These are phyloP conservation scores for Fonsecaea nubica DNA, from an alignment of 2,329 filamentous ascomycete genomes.

Conservation along the genomic window DNA sequence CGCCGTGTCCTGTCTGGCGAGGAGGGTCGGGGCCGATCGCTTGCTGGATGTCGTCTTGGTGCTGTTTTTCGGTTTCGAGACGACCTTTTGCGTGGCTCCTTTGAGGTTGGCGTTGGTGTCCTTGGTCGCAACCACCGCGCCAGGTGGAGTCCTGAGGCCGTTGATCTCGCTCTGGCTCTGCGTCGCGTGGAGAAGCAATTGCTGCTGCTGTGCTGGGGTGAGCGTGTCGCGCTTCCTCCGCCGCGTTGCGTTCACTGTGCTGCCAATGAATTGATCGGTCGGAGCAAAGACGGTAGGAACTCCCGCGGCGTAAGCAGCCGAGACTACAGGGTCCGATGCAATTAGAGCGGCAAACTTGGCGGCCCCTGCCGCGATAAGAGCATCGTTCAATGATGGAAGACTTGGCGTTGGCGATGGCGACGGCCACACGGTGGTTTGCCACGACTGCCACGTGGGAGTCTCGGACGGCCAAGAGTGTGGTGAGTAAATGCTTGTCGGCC, in stretches of 20 bases:
- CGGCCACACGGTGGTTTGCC: slow-evolving; percentile 6
- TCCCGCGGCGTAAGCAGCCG: slow-evolving; percentile 6
- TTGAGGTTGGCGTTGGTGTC: slow-evolving; percentile 17
- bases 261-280: slow-evolving; percentile 12
- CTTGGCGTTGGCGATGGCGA: slow-evolving; percentile 6
- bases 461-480: neutral
- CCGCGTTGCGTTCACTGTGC: neutral
- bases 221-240: slow-evolving; percentile 11
- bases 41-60: slow-evolving; percentile 14
- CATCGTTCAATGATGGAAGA: slow-evolving; percentile 15
- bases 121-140: slow-evolving; percentile 14
- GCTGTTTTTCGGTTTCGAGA: slow-evolving; percentile 12
- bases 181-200: slow-evolving; percentile 15
- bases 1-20: slow-evolving; percentile 15
- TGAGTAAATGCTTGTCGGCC: neutral
- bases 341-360: slow-evolving; percentile 19
- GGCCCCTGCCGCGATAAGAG: slow-evolving; percentile 16
- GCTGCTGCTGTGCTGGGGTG: slow-evolving; percentile 18
- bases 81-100: slow-evolving; percentile 11
- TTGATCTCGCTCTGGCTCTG: slow-evolving; percentile 20
- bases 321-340: slow-evolving; percentile 13
- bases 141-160: slow-evolving; percentile 13
- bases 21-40: slow-evolving; percentile 9
- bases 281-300: slow-evolving; percentile 12
- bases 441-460: slow-evolving; percentile 2